phyloP scores from a whole-genome alignment of 106 monocot species.

The Hemerocallis citrina region DNA sequence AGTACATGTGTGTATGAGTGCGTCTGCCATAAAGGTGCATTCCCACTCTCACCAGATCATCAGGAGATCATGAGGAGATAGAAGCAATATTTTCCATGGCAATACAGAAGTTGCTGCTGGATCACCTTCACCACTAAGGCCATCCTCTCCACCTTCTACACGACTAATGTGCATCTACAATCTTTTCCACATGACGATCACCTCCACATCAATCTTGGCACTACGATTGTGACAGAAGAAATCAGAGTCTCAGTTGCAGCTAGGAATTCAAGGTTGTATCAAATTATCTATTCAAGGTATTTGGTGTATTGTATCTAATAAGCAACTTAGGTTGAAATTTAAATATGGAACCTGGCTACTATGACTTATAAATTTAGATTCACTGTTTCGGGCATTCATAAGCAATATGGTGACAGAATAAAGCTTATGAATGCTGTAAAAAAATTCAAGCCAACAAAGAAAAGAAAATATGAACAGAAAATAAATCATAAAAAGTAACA shows the following conservation, averaged over 20 bases:
- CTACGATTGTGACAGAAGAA: not conserved
- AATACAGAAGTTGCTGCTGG: not conserved
- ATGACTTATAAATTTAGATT: not conserved
- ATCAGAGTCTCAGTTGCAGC: not conserved
- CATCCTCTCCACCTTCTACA: not conserved
- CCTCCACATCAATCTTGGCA: not conserved
- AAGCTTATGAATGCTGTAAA: too few species aligned
- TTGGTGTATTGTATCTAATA: not conserved
- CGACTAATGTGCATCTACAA: not conserved
- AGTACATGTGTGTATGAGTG: too few species aligned
- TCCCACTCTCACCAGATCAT: not conserved
- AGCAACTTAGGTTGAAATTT: not conserved
- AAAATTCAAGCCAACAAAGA: too few species aligned
- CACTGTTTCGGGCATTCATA: too few species aligned
- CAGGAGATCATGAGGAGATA: too few species aligned
- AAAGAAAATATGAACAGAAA: too few species aligned
- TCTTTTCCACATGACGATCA: not conserved
- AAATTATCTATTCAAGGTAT: not conserved
- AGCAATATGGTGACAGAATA: not conserved
- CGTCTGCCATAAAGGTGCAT: not conserved
- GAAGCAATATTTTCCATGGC: not conserved
- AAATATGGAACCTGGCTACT: too few species aligned
- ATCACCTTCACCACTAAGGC: too few species aligned
- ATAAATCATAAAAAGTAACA: too few species aligned
- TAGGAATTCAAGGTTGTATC: not conserved